phyloP scores from a whole-genome alignment of 345 rosid species.

The Adansonia digitata region DNA sequence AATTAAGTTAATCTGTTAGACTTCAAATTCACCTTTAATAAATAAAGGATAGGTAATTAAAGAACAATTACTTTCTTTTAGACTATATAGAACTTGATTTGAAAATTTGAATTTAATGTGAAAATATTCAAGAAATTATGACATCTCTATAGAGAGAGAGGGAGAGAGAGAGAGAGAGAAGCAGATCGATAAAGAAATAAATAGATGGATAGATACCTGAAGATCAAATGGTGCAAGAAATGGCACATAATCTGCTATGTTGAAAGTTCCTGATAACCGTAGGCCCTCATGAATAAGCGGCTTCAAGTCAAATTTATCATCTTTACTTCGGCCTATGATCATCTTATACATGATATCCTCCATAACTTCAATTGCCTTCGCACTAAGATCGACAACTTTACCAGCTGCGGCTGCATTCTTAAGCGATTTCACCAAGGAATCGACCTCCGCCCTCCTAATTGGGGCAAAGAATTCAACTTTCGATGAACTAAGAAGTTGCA shows the following conservation, averaged over 20 bases:
- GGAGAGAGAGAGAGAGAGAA: too few relatives aligned
- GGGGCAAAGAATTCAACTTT: conserved; percentile 23
- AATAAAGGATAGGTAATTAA: too few relatives aligned
- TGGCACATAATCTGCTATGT: conserved; percentile 18
- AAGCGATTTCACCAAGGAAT: neutral
- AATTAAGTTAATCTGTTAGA: too few relatives aligned
- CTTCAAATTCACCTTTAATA: too few relatives aligned
- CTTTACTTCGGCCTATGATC: conserved; percentile 13
- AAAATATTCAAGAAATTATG: too few relatives aligned
- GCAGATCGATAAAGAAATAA: too few relatives aligned
- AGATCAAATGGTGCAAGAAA: neutral
- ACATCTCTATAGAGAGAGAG: too few relatives aligned
- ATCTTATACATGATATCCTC: conserved; percentile 19
- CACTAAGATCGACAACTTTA: conserved; percentile 18
- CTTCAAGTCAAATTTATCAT: conserved; percentile 11
- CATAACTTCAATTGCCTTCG: neutral
- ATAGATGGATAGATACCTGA: neutral
- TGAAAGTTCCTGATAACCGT: conserved; percentile 7
- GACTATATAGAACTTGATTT: too few relatives aligned
- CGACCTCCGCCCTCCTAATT: conserved; percentile 20
- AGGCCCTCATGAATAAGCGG: conserved; percentile 6
- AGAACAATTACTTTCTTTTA: too few relatives aligned
- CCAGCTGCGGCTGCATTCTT: neutral
- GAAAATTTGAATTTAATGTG: too few relatives aligned
- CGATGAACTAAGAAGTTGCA: conserved; percentile 24